phyloP scores from a whole-genome alignment of 1,284 basidiomycete genomes.

The Veloboletus limbatus region DNA sequence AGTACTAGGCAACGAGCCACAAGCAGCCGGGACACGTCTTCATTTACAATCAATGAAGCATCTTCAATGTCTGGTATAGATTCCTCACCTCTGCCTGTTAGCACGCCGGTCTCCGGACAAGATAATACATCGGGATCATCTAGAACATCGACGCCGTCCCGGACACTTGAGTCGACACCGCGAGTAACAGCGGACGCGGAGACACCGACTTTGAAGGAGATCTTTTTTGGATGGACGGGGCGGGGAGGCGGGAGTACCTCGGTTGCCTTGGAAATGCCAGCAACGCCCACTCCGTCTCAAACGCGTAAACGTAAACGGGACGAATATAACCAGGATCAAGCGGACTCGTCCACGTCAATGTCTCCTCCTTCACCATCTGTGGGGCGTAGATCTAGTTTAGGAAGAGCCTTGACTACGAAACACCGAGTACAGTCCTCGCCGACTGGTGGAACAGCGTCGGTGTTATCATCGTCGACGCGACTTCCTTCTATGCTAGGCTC shows the following conservation, averaged over 20 bases:
- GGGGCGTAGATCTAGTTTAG: conserved; percentile 6
- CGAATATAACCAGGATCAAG: conserved; percentile 16
- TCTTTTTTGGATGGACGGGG: not conserved
- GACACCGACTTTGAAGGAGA: conserved; percentile 5
- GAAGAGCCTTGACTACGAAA: not conserved
- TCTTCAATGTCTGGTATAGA: conserved; percentile 1
- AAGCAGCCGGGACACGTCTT: not conserved
- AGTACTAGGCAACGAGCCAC: not conserved
- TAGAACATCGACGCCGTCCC: conserved; percentile 9
- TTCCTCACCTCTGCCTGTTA: conserved; percentile 20
- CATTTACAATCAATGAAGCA: conserved; percentile 3
- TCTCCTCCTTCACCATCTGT: conserved; percentile 18
- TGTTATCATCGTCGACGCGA: conserved; percentile 11
- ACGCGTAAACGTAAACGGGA: conserved; percentile 24
- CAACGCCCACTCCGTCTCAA: conserved; percentile 17
- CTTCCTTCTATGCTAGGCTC: conserved; percentile 27
- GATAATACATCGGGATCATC: conserved; percentile 11
- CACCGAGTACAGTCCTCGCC: conserved; percentile 14
- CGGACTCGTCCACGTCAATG: conserved; percentile 1
- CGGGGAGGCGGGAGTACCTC: not conserved
- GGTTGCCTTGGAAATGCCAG: conserved; percentile 3
- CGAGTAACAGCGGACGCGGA: not conserved
- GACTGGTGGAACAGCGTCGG: not conserved
- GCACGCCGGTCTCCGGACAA: conserved; percentile 12
- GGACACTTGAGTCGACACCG: not conserved